Conservation (phyloP, 1,284 basidiomycete genomes). For the Coniferiporia weirii region DNA sequence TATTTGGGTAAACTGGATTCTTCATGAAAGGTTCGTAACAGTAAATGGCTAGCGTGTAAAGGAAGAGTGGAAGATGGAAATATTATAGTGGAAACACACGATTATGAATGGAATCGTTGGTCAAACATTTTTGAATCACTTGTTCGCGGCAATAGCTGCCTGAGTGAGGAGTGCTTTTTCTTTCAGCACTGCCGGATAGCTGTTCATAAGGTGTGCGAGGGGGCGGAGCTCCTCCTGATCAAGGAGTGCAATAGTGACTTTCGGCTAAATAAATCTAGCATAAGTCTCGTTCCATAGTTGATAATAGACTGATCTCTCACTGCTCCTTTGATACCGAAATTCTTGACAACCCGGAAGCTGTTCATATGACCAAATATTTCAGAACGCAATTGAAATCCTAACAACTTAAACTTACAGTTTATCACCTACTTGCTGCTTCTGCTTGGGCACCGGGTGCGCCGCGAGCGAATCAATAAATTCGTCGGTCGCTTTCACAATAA, state of each 20-base stretch:
- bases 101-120: neutral
- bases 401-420: constrained; percentile 49
- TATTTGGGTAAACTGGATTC: neutral
- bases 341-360: constrained; percentile 74
- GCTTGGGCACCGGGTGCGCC: constrained; percentile 55
- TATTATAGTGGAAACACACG: neutral
- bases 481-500: constrained; percentile 66
- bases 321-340: constrained; percentile 73
- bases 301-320: constrained; percentile 38
- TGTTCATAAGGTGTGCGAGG: constrained; percentile 82
- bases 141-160: constrained; percentile 27
- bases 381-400: neutral
- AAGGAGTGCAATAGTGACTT: constrained; percentile 76
- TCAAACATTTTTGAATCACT: constrained; percentile 8
- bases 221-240: constrained; percentile 81
- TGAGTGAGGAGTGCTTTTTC: constrained; percentile 57
- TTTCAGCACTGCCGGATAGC: constrained; percentile 75
- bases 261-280: constrained; percentile 46
- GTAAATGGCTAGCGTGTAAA: neutral
- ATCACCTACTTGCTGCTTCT: constrained; percentile 81
- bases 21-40: neutral
- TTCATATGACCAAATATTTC: neutral
- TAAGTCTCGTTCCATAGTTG: neutral
- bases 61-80: neutral
- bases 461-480: constrained; percentile 70